Base-by-base conservation (phyloP, 108 stramenopile genomes). In the Asterionellopsis glacialis region DNA sequence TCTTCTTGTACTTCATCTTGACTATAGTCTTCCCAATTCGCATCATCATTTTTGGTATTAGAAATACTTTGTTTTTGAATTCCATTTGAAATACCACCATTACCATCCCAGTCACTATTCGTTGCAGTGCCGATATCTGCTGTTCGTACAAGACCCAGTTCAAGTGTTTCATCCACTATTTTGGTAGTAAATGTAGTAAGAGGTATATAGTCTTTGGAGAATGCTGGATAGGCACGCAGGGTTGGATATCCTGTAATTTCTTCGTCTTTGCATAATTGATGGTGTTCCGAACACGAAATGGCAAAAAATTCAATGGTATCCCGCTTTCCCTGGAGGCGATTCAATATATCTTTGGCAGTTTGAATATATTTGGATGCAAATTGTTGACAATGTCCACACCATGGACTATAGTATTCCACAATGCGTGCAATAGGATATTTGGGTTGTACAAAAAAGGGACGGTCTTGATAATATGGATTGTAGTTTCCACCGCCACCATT, bases 331-430 rank as follows among this genome's bases (percentile, higher is more conserved):
- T 48, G 49, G 38, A 43, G 63, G 11, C 61, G 57, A 43, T 68
- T 68, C 15, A 73, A 57, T 3, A 57, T 22, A 39, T 79, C 72
- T 42, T 59, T 73, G 24, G 80, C 76, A 33, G 81, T 48, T 43
- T 73, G 70, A 48, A 83, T 81, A 59, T 83, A 88, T 41, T 74
- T 70, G 16, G 79, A 65, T 59, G 76, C 77, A 57, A 83, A 88
- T 45, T 68, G 51, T 63, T 70, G 65, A 61, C 82, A 88, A 51
- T 72, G 77, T n/a, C 80, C 80, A 64, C 86, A 81, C 83, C 83
- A 90, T 38, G 84, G 88, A 33, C 67, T 69, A 53, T 91, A 91
- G 48, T 76, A 87, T 63, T 84, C 76, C 16, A 91, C 89, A 9
- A 91, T 68, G 23, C 85, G 69, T 18, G 83, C 81, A 47, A 62